phyloP scores from a whole-genome alignment of 1,284 basidiomycete genomes.

The Irpex lacteus region DNA sequence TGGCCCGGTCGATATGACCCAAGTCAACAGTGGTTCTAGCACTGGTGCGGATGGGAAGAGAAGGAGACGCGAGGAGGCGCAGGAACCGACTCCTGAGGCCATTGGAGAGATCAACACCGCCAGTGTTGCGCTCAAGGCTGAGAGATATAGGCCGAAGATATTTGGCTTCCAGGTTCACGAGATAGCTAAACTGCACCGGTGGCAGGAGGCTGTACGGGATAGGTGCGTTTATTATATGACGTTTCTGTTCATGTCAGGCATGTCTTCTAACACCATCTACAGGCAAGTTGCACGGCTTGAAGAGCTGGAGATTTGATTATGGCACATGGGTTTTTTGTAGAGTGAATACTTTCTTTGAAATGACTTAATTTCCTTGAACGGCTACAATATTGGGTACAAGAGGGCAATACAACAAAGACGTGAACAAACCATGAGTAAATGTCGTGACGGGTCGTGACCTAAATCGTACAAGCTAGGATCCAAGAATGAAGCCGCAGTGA shows the following conservation, averaged over 20 bases:
- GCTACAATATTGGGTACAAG: background rate
- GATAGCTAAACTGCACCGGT: conserved; percentile 87
- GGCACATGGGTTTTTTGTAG: background rate
- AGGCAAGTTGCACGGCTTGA: conserved; percentile 14
- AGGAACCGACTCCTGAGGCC: conserved; percentile 43
- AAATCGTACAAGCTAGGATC: background rate
- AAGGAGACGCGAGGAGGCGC: conserved; percentile 41
- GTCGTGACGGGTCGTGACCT: background rate
- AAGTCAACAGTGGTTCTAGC: conserved; percentile 17
- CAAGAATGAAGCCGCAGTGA: background rate
- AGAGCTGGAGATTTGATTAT: conserved; percentile 9
- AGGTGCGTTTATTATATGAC: conserved; percentile 44
- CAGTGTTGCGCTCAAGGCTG: conserved; percentile 81
- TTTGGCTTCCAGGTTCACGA: conserved; percentile 96
- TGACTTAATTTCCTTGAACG: background rate
- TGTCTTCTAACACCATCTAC: background rate
- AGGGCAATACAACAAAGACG: background rate
- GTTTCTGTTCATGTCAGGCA: background rate
- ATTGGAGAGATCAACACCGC: conserved; percentile 73
- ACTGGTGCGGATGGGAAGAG: conserved; percentile 17
- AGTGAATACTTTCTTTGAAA: background rate
- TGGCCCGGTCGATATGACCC: conserved; percentile 52
- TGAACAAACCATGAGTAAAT: background rate
- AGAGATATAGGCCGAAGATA: conserved; percentile 86
- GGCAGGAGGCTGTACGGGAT: conserved; percentile 89